A percentile compares a stretch with the other conserved stretches of the same genome.
Evolutionary conservation across 2,329 filamentous ascomycete genomes (phyloP).

Genomic region (Sclerotinia nivalis): DNA sequence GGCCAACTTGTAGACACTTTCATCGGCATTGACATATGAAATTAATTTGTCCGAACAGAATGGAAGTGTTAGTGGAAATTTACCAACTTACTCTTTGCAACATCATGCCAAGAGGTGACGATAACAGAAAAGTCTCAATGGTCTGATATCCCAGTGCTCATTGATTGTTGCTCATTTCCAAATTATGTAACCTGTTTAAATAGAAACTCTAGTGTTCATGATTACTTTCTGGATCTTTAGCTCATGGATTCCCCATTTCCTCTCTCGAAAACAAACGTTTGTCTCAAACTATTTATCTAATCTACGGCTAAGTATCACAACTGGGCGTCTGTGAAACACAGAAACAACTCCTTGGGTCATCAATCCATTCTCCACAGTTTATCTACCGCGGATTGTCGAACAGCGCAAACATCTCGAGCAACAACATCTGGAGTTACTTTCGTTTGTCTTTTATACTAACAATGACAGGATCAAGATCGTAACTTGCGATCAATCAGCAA

Average conservation of each 20-base stretch:
- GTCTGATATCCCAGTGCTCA: neutral
- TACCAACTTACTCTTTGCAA: neutral
- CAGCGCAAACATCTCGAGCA: neutral
- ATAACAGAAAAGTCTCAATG: neutral
- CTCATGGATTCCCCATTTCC: neutral
- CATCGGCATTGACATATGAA: neutral
- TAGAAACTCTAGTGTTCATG: neutral
- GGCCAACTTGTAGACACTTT: neutral
- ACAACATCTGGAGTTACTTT: neutral
- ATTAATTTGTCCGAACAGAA: neutral
- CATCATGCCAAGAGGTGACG: neutral
- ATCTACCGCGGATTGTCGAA: neutral
- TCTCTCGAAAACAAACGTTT: neutral
- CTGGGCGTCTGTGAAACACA: neutral
- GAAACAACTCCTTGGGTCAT: constrained; percentile 17
- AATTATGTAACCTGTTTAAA: neutral
- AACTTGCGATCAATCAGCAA: neutral
- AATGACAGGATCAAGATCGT: neutral
- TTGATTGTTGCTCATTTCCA: neutral
- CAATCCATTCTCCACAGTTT: neutral
- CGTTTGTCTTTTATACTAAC: neutral
- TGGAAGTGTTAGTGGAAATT: neutral
- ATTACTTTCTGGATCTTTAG: neutral
- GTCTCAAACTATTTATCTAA: neutral
- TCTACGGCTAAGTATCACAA: neutral